Evolutionary conservation across 2,329 filamentous ascomycete genomes (phyloP), one percentile per base, ranked within the genome.

Genomic region (Basipetospora sp.): DNA sequence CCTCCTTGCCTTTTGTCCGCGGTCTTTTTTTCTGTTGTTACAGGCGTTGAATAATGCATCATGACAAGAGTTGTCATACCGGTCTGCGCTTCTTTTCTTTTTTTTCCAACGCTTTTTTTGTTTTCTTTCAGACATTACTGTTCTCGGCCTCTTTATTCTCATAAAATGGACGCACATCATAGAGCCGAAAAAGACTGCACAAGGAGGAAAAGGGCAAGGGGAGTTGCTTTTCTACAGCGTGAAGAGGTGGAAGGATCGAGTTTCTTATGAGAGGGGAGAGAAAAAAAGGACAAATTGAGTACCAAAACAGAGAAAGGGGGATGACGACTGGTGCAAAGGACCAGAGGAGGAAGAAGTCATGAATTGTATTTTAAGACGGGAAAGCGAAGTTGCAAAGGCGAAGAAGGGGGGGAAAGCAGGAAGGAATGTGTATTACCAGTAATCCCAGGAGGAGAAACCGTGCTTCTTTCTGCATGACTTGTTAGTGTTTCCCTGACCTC

Each of bases 1-100:
- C 6, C 22, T 25, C 6, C 22, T 25, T 25, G 22, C 6, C 11
- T 25, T 17, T 32, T n/a, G 14, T 30, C 14, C 14, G 8, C 10
- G 5, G 27, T 30, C 27, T 15, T 31, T 32, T 11, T 26, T 25
- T 34, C 25, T 20, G 18, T 25, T 34, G n/a, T 13, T 6, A 10
- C 14, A 9, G 32, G 32, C 32, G 32, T 34, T 34, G 32, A 25
- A 19, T 34, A 19, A 34, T 34, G 32, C 32, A 34, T 34, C 19
- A 34, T 34, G 32, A 34, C 32, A 34, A 10, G 32, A 19, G 16
- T 19, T 34, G 32, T 34, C 32, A 34, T n/a, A 34, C 20, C 11
- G 32, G 19, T n/a, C 20, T 34, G 11, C 4, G 10, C 25, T 34
- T 25, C 17, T n/a, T 25, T 15, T 25, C 13, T 22, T n/a, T 26